Percentiles rank a stretch among this genome's conserved stretches.
phyloP scores from a whole-genome alignment of 2,329 filamentous ascomycete genomes.

The Clonostachys rhizophaga region DNA sequence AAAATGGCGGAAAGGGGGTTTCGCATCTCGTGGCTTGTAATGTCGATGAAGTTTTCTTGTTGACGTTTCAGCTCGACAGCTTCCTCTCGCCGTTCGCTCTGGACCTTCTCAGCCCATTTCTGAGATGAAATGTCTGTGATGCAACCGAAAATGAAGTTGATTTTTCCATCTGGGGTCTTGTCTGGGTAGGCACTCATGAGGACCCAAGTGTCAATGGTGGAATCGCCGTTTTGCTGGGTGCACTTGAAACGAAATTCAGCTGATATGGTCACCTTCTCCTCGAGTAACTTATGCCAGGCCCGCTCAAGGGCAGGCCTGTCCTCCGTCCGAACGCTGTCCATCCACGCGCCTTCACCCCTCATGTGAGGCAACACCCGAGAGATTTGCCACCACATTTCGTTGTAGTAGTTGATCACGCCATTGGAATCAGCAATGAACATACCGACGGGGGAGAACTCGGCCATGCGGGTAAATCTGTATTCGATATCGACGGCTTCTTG shows the following conservation, averaged over 20 bases:
- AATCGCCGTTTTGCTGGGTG: slow-evolving; percentile 55
- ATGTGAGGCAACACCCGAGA: slow-evolving; percentile 55
- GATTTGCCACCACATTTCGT: slow-evolving; percentile 74
- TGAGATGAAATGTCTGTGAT: slow-evolving; percentile 84
- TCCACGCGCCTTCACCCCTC: slow-evolving; percentile 55
- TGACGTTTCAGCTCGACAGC: slow-evolving; percentile 75
- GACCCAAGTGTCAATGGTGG: slow-evolving; percentile 67
- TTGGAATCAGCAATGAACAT: slow-evolving; percentile 76
- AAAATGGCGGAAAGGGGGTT: slow-evolving; percentile 72
- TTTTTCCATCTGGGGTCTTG: slow-evolving; percentile 53
- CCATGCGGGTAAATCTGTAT: slow-evolving; percentile 78
- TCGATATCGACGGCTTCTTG: slow-evolving; percentile 64
- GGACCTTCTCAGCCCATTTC: slow-evolving; percentile 78
- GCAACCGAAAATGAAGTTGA: slow-evolving; percentile 74
- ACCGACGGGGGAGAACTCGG: slow-evolving; percentile 77
- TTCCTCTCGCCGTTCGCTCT: slow-evolving; percentile 73
- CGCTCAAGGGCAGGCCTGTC: slow-evolving; percentile 54
- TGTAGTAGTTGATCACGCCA: slow-evolving; percentile 73
- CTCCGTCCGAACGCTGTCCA: slow-evolving; percentile 65
- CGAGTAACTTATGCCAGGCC: slow-evolving; percentile 59
- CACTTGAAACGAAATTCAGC: slow-evolving; percentile 74
- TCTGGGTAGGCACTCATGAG: slow-evolving; percentile 74
- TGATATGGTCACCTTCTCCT: slow-evolving; percentile 59
- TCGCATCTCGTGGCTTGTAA: slow-evolving; percentile 71
- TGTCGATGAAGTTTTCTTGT: slow-evolving; percentile 69